Evolutionary conservation across 441 rosid species (phyloP), one percentile per base, ranked within the genome.

Genomic region (Eruca vesicaria): DNA sequence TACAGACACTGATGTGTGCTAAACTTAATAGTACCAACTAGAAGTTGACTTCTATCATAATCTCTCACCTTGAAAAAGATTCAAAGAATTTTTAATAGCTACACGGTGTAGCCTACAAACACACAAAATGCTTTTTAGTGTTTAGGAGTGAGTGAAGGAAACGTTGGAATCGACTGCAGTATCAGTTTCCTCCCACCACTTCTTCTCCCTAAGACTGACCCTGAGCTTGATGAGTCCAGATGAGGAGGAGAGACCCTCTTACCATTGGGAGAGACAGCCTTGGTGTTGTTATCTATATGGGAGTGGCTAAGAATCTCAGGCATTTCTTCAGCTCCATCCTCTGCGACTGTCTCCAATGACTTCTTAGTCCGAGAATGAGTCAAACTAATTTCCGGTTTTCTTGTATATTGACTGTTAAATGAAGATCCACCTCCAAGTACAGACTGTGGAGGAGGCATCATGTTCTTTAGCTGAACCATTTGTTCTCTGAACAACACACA

Each of bases 191-290:
- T 78, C 48, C 98, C 90, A 1, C 92, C 73, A 28, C 53, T 88
- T 82, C 93, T 76, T 21, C 81, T 84, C 63, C 84, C 81, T 41
- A 77, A 41, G 77, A 68, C 86, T 12, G 88, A 76, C 63, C 84
- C 81, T 41, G 77, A 41, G 77, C 72, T 87, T 12, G 88, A 76
- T 61, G 85, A 86, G 52, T 83, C 87, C 16, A 71, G 66, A 64
- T 87, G 84, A 9, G 96, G 98, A 33, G 98, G 95, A 71, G 98
- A 90, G 68, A 96, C 88, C 80, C 99, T 94, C 90, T 96, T 96
- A 67, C 95, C 82, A 71, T 92, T 96, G 58, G 99, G 98, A 75
- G 99, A 93, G 45, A 70, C 82, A 6, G 86, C 80, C 82, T 89
- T 96, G 71, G n/a, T n/a, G n/a, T 81, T 31, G 32, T 67, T 68